Evolutionary conservation across 768 basidiomycete species (phyloP), one percentile per base, ranked within the genome.

Genomic region (Cytidiella melzeri): DNA sequence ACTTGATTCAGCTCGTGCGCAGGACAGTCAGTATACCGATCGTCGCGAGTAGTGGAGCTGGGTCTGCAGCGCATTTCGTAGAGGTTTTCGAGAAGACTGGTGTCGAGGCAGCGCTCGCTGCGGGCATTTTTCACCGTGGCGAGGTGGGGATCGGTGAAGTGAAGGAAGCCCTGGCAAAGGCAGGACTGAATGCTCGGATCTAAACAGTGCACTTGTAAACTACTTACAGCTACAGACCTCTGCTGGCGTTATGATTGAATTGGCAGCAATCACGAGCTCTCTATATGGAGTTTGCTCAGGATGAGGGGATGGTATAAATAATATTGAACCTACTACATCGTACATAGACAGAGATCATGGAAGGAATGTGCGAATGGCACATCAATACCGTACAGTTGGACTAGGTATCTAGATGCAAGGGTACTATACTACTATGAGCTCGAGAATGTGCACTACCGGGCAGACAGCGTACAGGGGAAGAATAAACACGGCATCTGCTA

Each of bases 31-130:
- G 74, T 40, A 93, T 99, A 49, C 96, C 96, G 1, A 89, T 98
- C 40, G 85, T 99, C 19, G 93, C 94, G 19, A 92, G 88, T 65
- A 94, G 91, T 54, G 96, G 96, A 3, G 96, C 96, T 34, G 96
- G 96, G 13, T 73, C 70, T 42, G 69, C 73, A 26, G 77, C 78
- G 41, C 91, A 99, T 68, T 98, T 99, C 63, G 75, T 82, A n/a
- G 78, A 90, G 43, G 87, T 93, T 15, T 99, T 99, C 66, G 61
- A 71, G 49, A 67, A 76, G 57, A 93, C 92, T 3, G 75, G 70
- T 3, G 92, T 84, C 1, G 93, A 95, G 66, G 92, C 96, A 40
- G 96, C 88, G 1, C 68, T 99, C 49, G 96, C 96, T 9, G 96
- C 96, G 10, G 96, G 96, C 1, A 96, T 98, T 56, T 99, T 99